phyloP scores from a whole-genome alignment of 2,329 filamentous ascomycete genomes.

The Penicillium fuscoglaucum region DNA sequence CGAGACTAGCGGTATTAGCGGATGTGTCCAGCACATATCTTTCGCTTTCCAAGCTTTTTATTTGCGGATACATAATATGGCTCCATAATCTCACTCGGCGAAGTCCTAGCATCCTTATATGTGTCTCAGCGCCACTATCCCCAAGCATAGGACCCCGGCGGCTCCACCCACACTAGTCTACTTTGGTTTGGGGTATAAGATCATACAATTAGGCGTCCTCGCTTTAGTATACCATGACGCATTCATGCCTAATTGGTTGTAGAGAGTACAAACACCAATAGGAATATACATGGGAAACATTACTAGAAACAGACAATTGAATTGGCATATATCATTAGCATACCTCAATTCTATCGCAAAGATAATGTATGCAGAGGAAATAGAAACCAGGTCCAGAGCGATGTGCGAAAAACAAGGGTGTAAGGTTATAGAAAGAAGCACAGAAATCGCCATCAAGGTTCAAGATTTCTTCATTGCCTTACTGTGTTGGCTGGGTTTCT shows the following conservation, averaged over 20 bases:
- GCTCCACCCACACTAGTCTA: not conserved
- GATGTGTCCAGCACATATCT: not conserved
- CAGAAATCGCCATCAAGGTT: not conserved
- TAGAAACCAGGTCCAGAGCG: not conserved
- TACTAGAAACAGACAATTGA: not conserved
- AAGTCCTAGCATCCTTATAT: not conserved
- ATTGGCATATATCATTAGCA: slow-evolving; percentile 8
- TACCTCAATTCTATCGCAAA: slow-evolving; percentile 4
- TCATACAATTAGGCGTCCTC: not conserved
- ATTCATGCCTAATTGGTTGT: not conserved
- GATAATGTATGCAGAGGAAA: not conserved
- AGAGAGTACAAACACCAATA: not conserved
- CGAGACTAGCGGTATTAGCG: not conserved
- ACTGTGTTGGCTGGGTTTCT: slow-evolving; percentile 3
- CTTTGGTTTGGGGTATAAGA: not conserved
- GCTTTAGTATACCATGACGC: not conserved
- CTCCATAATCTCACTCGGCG: not conserved
- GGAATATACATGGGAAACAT: not conserved
- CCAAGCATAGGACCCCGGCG: not conserved
- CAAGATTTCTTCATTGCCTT: not conserved
- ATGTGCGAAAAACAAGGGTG: slow-evolving; percentile 17
- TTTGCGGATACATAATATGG: not conserved
- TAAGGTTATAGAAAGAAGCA: slow-evolving; percentile 9
- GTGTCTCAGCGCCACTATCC: not conserved
- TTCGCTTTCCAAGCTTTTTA: not conserved